Percentiles rank a stretch among this genome's conserved stretches.
phyloP scores from a whole-genome alignment of 2,329 filamentous ascomycete species.

The Penicillium occitanis region DNA sequence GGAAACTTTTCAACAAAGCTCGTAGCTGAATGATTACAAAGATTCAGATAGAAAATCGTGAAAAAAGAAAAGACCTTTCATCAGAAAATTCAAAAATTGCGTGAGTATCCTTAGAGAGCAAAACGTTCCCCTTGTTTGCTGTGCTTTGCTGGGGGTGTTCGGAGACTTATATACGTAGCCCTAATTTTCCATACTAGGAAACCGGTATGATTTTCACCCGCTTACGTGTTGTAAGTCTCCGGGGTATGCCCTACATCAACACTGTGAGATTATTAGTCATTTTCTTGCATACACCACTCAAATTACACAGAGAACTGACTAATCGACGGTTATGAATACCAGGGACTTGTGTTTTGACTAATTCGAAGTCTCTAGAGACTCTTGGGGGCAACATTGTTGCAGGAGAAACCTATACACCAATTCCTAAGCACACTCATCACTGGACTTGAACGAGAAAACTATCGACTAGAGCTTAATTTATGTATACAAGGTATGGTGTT shows the following conservation, averaged over 20 bases:
- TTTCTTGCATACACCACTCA: neutral
- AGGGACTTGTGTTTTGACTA: neutral
- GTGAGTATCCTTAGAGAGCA: neutral
- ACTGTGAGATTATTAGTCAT: neutral
- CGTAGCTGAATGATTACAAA: neutral
- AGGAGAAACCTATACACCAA: neutral
- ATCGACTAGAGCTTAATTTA: neutral
- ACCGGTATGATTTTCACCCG: neutral
- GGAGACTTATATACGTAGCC: slow-evolving; percentile 1
- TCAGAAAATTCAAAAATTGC: neutral
- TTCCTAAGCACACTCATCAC: too few species aligned
- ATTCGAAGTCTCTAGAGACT: neutral
- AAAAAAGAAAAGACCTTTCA: neutral
- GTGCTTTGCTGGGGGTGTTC: neutral
- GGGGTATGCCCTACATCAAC: neutral
- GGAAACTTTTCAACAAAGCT: neutral
- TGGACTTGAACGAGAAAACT: neutral
- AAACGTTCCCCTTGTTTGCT: neutral
- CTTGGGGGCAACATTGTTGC: neutral
- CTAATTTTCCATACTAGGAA: slow-evolving; percentile 2
- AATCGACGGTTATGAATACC: neutral
- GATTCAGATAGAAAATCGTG: neutral
- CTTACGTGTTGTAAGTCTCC: neutral
- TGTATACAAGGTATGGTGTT: neutral
- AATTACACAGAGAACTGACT: neutral